Evolutionary conservation across 139 green algal genomes (phyloP).

Genomic region (Yamagishiella unicocca): DNA sequence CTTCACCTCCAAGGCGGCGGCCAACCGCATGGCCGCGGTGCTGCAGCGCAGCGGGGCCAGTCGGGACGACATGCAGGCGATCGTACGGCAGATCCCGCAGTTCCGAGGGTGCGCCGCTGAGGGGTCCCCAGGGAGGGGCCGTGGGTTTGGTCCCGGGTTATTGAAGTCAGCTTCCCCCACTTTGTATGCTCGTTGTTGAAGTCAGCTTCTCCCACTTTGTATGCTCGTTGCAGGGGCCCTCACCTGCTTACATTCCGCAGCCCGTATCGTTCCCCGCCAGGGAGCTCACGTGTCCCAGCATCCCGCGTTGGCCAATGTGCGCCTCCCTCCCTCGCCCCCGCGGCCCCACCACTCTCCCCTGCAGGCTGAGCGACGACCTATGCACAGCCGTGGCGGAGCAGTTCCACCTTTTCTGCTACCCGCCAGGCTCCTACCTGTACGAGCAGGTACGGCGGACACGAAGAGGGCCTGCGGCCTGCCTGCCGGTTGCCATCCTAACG

Average conservation of each 20-base stretch:
- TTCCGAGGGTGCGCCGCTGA: slow-evolving; percentile 40
- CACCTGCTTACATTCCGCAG: no score
- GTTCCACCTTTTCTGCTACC: slow-evolving; percentile 48
- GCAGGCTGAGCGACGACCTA: slow-evolving; percentile 39
- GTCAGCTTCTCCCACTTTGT: no score
- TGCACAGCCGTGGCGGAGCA: slow-evolving; percentile 2
- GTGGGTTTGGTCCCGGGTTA: no score
- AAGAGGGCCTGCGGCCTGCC: no score
- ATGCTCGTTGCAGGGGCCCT: no score
- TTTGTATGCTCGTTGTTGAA: no score
- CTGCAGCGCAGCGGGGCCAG: slow-evolving; percentile 35
- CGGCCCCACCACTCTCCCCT: background rate
- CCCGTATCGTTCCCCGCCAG: background rate
- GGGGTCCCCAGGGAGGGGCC: no score
- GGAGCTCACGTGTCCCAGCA: background rate
- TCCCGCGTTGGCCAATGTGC: background rate
- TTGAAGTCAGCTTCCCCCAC: no score
- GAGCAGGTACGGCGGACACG: slow-evolving; percentile 10
- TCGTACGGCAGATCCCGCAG: slow-evolving; percentile 46
- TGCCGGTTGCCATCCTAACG: no score
- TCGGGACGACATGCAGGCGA: slow-evolving; percentile 39
- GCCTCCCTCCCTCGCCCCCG: background rate
- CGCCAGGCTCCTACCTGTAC: slow-evolving; percentile 46
- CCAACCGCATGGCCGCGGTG: slow-evolving; percentile 24
- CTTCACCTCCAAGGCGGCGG: slow-evolving; percentile 21